Base-by-base conservation (phyloP, 306 rosid genomes). In the Datisca glomerata region DNA sequence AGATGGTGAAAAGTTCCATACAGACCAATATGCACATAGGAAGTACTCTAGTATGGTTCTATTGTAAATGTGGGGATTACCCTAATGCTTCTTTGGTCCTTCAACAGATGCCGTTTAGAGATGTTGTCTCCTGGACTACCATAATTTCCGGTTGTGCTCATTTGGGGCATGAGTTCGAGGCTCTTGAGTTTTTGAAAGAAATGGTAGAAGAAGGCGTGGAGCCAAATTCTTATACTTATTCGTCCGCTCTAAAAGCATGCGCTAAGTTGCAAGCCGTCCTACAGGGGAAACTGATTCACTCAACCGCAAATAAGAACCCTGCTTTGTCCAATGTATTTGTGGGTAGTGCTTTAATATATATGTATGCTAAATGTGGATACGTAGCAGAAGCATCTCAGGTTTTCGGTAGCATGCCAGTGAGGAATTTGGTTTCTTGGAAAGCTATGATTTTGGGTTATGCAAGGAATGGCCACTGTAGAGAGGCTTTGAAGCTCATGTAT, bases 61-160 rank as follows among this genome's bases (percentile, higher is more conserved):
- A 83, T 57, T 77, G 89, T 60, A 84, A 67, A 64, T 80, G 93
- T 61, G 79, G 72, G 24, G 72, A 67, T 29, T 76, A 76, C 60
- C 53, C 57, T 14, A 53, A 22, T 31, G 97, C 97, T 53, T 55
- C 61, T 14, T 69, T 72, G 55, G 89, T 76, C 45, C 83, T 83
- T 51, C 75, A 65, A 16, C 71, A 73, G 48, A 72, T 74, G 93
- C 95, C 93, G 23, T 55, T 50, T 12, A 70, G 79, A 49, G 95
- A 89, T 45, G 97, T 80, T 29, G 85, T 83, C 50, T 74, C 94
- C 1, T 89, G 95, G 95, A 83, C 97, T 36, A 93, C 97, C 57
- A 77, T 89, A 40, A 89, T 89, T 51, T 89, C 97, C 1, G 97
- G 93, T 9, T 65, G 78, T 59, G 63, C 81, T 27, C 61, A 23